Evolutionary conservation across 2,329 filamentous ascomycete species (phyloP), one percentile per base, ranked within the genome.

Genomic region (Dactylella cylindrospora): DNA sequence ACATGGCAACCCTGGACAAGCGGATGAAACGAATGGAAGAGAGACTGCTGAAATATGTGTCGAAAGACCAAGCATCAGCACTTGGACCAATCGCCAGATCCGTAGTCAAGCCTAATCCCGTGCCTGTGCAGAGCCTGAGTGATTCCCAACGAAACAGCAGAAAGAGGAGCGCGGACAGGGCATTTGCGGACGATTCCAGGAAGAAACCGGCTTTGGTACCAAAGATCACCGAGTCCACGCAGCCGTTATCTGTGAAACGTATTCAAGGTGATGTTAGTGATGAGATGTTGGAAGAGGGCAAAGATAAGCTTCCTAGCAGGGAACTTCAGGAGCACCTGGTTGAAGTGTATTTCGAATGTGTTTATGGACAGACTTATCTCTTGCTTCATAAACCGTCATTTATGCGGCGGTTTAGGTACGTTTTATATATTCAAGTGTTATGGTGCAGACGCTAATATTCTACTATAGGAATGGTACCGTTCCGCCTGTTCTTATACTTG

Each of bases 1-100:
- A 97, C 73, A 97, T 97, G 93, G 90, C 90, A 33, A 97, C 97
- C 90, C 76, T 97, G 68, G 93, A 97, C 74, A 96, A 95, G 74
- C 82, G 93, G 47, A 74, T 97, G 67, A 96, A 95, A 76, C 80
- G 91, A 54, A 97, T 97, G 93, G 93, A 98, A 73, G 91, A 97
- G 70, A 85, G 91, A 53, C 93, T 97, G 65, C 94, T 97, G 75
- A 95, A 95, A 72, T 85, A 91, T 57, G 86, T 97, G 22, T 91
- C 93, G 0, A 95, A 91, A 71, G 81, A 88, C 33, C 90, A 94
- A 66, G 80, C 88, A 65, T 84, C 86, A 33, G 77, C 82, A 20
- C 71, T 85, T 57, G 76, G 80, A 6, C 77, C 79, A 5, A 84
- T 95, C 29, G 85, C 85, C 3, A 80, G 93, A 55, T 90, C 90